phyloP scores from a whole-genome alignment of 208 protist genomes.

The Naegleria gruberi region DNA sequence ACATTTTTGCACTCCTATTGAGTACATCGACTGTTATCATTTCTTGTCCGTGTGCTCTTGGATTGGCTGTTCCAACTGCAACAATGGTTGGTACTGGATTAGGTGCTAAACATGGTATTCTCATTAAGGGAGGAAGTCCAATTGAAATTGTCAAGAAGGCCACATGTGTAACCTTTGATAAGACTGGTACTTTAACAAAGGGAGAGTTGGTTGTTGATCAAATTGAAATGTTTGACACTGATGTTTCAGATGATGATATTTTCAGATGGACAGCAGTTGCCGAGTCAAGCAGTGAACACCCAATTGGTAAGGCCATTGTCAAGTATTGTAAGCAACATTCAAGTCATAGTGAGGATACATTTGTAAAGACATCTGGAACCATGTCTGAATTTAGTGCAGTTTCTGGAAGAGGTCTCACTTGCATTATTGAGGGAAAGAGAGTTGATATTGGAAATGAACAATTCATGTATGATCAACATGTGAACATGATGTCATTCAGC shows the following conservation, averaged over 20 bases:
- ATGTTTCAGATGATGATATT: constrained; percentile 21
- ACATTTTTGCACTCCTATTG: constrained; percentile 80
- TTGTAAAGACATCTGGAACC: constrained; percentile 60
- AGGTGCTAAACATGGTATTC: constrained; percentile 69
- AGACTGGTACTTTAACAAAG: constrained; percentile 90
- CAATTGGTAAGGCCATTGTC: constrained; percentile 67
- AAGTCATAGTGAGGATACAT: constrained; percentile 39
- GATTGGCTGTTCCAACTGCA: constrained; percentile 88
- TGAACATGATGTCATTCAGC: neutral
- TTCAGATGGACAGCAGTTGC: neutral
- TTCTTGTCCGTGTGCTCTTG: constrained; percentile 92
- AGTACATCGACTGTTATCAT: constrained; percentile 85
- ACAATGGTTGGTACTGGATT: constrained; percentile 93
- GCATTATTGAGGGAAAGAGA: neutral
- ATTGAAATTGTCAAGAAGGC: constrained; percentile 69
- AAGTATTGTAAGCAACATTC: constrained; percentile 30
- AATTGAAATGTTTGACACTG: constrained; percentile 15
- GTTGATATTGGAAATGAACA: constrained; percentile 27
- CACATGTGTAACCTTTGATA: constrained; percentile 85
- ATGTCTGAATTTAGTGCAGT: constrained; percentile 47
- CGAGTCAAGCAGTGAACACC: constrained; percentile 52
- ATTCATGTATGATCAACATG: constrained; percentile 10
- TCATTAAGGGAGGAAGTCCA: constrained; percentile 82
- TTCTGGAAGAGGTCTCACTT: constrained; percentile 38
- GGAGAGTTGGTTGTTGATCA: constrained; percentile 71